Evolutionary conservation across 2,329 filamentous ascomycete species (phyloP).

Genomic region (Sarocladiaceae sp.): DNA sequence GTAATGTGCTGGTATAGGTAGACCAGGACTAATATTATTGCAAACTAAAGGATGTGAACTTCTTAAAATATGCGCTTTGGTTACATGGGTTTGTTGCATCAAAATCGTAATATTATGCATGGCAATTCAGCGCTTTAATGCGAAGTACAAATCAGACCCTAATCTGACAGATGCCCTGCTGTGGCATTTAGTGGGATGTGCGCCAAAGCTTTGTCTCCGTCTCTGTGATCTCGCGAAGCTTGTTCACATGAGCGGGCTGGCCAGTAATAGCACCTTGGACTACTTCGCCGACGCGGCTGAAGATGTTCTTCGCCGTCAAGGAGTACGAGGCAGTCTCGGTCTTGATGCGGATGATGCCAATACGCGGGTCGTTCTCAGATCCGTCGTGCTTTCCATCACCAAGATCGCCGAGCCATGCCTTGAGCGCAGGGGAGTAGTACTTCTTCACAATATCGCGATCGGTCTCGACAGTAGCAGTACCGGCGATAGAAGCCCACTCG

Average conservation of each 20-base stretch:
- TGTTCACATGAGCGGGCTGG: conserved; percentile 67
- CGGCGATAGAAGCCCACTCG: conserved; percentile 86
- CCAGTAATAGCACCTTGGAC: conserved; percentile 73
- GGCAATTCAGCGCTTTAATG: not conserved
- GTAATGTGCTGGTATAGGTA: not conserved
- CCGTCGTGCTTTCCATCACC: conserved; percentile 82
- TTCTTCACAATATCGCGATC: conserved; percentile 66
- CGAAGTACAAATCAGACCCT: not conserved
- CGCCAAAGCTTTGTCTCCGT: conserved; percentile 60
- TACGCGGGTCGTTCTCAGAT: conserved; percentile 73
- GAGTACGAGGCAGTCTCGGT: conserved; percentile 70
- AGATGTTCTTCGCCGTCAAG: conserved; percentile 54
- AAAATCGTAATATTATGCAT: not conserved
- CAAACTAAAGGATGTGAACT: no score
- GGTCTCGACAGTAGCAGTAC: conserved; percentile 63
- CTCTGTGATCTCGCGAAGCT: conserved; percentile 68
- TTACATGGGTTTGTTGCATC: no score
- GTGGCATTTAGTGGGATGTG: conserved; percentile 11
- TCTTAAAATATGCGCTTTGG: no score
- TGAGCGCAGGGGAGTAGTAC: conserved; percentile 69
- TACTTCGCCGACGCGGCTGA: conserved; percentile 65
- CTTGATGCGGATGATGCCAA: conserved; percentile 76
- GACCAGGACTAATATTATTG: not conserved
- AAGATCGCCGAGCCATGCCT: conserved; percentile 83
- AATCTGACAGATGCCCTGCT: no score